Evolutionary conservation across 2,329 filamentous ascomycete species (phyloP).

Genomic region (Aspergillaceae sp.): DNA sequence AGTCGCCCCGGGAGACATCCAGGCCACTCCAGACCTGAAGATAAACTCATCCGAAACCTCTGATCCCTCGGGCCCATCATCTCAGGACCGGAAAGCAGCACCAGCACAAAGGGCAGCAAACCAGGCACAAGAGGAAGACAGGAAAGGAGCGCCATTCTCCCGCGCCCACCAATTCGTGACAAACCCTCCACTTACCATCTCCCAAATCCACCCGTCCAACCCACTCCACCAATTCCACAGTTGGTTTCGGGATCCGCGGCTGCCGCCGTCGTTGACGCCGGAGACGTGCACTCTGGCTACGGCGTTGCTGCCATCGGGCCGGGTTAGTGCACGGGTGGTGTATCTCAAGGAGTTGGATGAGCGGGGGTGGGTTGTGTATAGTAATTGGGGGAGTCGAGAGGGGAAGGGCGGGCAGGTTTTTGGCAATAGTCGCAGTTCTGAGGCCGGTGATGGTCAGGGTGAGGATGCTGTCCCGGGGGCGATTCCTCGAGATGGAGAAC

Average conservation of each 20-base stretch:
- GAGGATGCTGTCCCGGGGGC: too few relatives aligned
- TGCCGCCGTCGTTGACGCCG: slow-evolving; percentile 58
- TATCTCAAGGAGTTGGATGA: slow-evolving; percentile 92
- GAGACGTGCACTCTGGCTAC: slow-evolving; percentile 87
- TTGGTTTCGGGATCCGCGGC: slow-evolving; percentile 74
- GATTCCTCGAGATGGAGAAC: too few relatives aligned
- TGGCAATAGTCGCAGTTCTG: slow-evolving; percentile 11
- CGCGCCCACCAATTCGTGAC: slow-evolving; percentile 37
- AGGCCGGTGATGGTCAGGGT: too few relatives aligned
- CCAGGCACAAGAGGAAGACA: background rate
- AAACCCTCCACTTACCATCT: slow-evolving; percentile 35
- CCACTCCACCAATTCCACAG: slow-evolving; percentile 78
- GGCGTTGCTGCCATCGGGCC: slow-evolving; percentile 70
- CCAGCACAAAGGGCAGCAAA: slow-evolving; percentile 1
- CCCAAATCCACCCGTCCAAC: slow-evolving; percentile 34
- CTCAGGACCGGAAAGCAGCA: background rate
- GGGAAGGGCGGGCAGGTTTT: slow-evolving; percentile 37
- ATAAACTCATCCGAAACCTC: slow-evolving; percentile 8
- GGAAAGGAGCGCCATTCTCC: slow-evolving; percentile 19
- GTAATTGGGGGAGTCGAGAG: slow-evolving; percentile 71
- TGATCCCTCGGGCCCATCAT: slow-evolving; percentile 6
- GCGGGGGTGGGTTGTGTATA: slow-evolving; percentile 81
- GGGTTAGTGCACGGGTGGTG: slow-evolving; percentile 75
- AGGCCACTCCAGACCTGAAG: slow-evolving; percentile 11
- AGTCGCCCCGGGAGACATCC: slow-evolving; percentile 39